Base-by-base conservation (phyloP, 352 stramenopile genomes). In the Phytophthora agathidicida region DNA sequence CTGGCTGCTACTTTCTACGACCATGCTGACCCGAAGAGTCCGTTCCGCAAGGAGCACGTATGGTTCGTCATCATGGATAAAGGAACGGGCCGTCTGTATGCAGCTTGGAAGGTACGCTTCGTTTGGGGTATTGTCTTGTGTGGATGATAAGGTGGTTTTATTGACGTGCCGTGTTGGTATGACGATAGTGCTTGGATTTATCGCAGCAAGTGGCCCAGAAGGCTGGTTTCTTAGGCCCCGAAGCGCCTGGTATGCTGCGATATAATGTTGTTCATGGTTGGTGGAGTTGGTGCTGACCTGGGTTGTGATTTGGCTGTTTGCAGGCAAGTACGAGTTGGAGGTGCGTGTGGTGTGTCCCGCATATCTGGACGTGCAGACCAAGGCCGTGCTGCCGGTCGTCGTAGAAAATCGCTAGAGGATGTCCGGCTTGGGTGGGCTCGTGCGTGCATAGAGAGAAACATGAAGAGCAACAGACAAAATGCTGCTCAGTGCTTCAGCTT, bases 51-150 rank as follows among this genome's bases (percentile, higher is more conserved):
- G 62, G 85, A 93, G 37, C 73, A 89, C 32, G 32, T 91, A 20
- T 94, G 81, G 81, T 75, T 91, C 31, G 39, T 91, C 6, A 73
- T 91, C 20, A 64, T 81, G 32, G 81, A 94, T 33, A 88, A 86
- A 43, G 64, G 44, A 17, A 80, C 68, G 24, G 80, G 68, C 3
- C 77, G 75, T 10, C 50, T 94, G 2, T 90, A 83, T 41, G 67
- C 77, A 3, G 83, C 83, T 26, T 84, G 77, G 71, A 93, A 94
- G 78, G 75, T 86, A 43, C 37, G 63, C 1, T 16, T 41, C 5
- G 3, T 17, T 43, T 46, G 47, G 22, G 5, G 3, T 38, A 23
- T 28, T 37, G 14, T 20, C 16, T 20, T 49, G 30, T 23, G 30
- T 41, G 4, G 39, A 17, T 57, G n/a, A 3, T n/a, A n/a, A n/a